Base-by-base conservation (phyloP, 1,284 basidiomycete species). In the Ustilago crameri region DNA sequence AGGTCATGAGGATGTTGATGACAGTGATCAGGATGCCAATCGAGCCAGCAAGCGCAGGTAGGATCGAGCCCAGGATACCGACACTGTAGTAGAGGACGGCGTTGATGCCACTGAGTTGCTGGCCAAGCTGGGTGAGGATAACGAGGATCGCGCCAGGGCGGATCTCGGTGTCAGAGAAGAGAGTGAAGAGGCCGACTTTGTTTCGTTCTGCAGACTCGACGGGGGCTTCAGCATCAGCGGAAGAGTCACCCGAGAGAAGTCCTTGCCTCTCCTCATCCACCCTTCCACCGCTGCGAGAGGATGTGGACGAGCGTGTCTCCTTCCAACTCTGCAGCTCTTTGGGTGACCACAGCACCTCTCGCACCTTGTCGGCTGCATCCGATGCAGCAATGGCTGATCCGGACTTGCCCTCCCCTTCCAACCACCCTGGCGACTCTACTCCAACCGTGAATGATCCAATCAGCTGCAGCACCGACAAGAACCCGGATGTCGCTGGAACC, bases 1-100 rank as follows among this genome's bases (percentile, higher is more conserved):
- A 88, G 0, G 91, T 91, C 90, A 90, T 90, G 62, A 90, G 70
- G 38, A 87, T 91, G 82, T 96, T 97, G 58, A 82, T 71, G 45
- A 81, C 23, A 12, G 80, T 82, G 48, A 82, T 80, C 1, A 80
- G 62, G 44, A 82, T 64, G 2, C 75, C 77, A 27, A 82, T 74
- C 17, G 52, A 61, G 3, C 62, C 53, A 34, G 75, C 79, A 9
- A 72, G 55, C 1, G 51, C 26, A 15, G 74, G 76, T 3, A 82
- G 64, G 41, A 80, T 64, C 12, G 65, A 46, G 18, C 66, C 68
- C 9, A 82, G 56, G 43, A 82, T 80, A 34, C 80, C 76, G 10
- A 79, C 78, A 51, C 74, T 76, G 65, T 78, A 79, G 61, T 75
- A 81, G n/a, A 81, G 57, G 23, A 81, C 77, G 2, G 78, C 76